Evolutionary conservation across 2,329 filamentous ascomycete genomes (phyloP).

Genomic region (Paecilomyces sp.): DNA sequence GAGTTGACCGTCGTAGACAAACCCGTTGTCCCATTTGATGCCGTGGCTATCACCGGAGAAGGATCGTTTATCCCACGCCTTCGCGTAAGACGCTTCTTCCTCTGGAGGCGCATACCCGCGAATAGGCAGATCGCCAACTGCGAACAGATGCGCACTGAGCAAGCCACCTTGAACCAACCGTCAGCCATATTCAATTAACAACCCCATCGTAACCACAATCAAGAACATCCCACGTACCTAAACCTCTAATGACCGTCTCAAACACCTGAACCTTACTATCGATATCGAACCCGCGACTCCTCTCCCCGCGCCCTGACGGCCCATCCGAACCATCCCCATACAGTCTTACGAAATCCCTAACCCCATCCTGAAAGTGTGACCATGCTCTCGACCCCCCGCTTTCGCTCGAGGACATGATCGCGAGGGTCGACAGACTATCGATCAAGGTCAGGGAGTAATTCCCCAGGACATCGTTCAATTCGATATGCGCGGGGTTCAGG

Average conservation of each 20-base stretch:
- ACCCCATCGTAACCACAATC: no score
- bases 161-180: constrained; percentile 57
- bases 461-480: constrained; percentile 88
- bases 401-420: constrained; percentile 69
- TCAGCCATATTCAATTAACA: no score
- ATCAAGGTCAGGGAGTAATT: constrained; percentile 96
- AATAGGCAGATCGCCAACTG: constrained; percentile 83
- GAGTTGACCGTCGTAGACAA: constrained; percentile 83
- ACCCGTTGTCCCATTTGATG: constrained; percentile 67
- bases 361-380: constrained; percentile 70
- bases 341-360: constrained; percentile 66
- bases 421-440: constrained; percentile 89
- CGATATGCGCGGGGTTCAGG: constrained; percentile 70
- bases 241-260: constrained; percentile 90
- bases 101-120: constrained; percentile 58
- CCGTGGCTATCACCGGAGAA: constrained; percentile 18
- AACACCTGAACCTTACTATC: constrained; percentile 99
- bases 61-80: constrained; percentile 31
- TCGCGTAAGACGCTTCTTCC: constrained; percentile 30
- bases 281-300: constrained; percentile 78
- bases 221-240: constrained; percentile 23
- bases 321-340: constrained; percentile 80
- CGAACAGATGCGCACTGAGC: constrained; percentile 88
- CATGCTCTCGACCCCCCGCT: constrained; percentile 56
- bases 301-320: constrained; percentile 59